phyloP scores from a whole-genome alignment of 1,284 basidiomycete genomes.

The Tylopilus orsonianus region DNA sequence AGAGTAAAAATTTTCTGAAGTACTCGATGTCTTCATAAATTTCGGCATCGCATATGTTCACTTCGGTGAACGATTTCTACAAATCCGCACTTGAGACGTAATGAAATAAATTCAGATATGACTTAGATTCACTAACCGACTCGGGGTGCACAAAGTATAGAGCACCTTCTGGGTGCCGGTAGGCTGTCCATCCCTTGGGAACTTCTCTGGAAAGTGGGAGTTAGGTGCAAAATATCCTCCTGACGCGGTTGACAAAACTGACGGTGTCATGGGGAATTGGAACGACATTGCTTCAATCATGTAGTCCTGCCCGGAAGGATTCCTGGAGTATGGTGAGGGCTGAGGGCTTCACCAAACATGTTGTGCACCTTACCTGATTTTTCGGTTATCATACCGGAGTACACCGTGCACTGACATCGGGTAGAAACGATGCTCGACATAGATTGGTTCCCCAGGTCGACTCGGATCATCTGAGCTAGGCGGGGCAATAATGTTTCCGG shows the following conservation, averaged over 20 bases:
- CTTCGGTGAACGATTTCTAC: conserved; percentile 36
- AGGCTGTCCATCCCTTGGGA: conserved; percentile 27
- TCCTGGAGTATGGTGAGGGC: conserved; percentile 16
- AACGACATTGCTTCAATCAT: conserved; percentile 20
- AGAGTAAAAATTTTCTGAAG: conserved; percentile 18
- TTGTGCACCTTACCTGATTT: conserved; percentile 13
- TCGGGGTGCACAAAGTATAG: conserved; percentile 29
- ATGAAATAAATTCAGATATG: neutral
- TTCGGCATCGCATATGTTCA: conserved; percentile 19
- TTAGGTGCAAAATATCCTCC: neutral
- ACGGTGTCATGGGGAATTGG: conserved; percentile 21
- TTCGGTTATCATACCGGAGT: conserved; percentile 19
- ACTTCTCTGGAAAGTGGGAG: conserved; percentile 10
- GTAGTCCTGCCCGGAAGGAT: neutral
- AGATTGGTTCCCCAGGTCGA: conserved; percentile 9
- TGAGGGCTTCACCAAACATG: neutral
- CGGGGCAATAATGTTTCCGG: neutral
- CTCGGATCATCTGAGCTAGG: conserved; percentile 13
- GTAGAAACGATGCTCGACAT: conserved; percentile 1
- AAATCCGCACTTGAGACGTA: neutral
- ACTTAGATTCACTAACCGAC: conserved; percentile 22
- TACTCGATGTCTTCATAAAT: conserved; percentile 26
- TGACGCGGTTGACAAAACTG: conserved; percentile 6
- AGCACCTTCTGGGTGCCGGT: conserved; percentile 31
- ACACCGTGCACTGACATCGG: conserved; percentile 18